Conservation (phyloP, 106 monocot species). For the Hemerocallis citrina region DNA sequence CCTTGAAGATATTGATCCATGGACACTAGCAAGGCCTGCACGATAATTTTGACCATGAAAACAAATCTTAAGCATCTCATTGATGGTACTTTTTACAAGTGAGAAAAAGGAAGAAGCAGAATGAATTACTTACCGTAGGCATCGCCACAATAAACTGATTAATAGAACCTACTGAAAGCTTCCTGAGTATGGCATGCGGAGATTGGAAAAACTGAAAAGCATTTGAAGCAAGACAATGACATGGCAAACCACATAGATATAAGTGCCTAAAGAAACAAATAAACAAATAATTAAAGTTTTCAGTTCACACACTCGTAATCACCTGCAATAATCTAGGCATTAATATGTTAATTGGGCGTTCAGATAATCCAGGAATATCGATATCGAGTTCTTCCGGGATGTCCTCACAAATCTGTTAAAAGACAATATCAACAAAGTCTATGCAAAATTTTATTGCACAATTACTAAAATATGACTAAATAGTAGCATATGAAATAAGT, state of each 20-base stretch:
- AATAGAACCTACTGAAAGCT: constrained; percentile 78
- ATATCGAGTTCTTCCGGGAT: constrained; percentile 82
- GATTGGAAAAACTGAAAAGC: constrained; percentile 84
- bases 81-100: background rate
- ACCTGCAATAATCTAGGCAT: constrained; percentile 95
- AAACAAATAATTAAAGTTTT: background rate
- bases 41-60: constrained; percentile 6
- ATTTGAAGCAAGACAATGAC: background rate
- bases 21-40: constrained; percentile 77
- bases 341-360: constrained; percentile 87
- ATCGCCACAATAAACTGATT: constrained; percentile 94
- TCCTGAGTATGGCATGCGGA: constrained; percentile 73
- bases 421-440: background rate
- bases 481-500: too few species aligned
- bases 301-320: constrained; percentile 1
- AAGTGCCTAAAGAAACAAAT: background rate
- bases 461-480: too few species aligned
- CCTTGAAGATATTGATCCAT: constrained; percentile 98
- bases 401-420: constrained; percentile 92
- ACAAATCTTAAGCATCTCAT: background rate
- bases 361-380: constrained; percentile 85
- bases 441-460: background rate
- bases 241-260: background rate
- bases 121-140: constrained; percentile 60
- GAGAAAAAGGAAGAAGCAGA: constrained; percentile 1